A percentile compares a stretch with the other conserved stretches of the same genome.
phyloP scores from a whole-genome alignment of 2,329 filamentous ascomycete genomes.

The Furcasterigmium sp. region DNA sequence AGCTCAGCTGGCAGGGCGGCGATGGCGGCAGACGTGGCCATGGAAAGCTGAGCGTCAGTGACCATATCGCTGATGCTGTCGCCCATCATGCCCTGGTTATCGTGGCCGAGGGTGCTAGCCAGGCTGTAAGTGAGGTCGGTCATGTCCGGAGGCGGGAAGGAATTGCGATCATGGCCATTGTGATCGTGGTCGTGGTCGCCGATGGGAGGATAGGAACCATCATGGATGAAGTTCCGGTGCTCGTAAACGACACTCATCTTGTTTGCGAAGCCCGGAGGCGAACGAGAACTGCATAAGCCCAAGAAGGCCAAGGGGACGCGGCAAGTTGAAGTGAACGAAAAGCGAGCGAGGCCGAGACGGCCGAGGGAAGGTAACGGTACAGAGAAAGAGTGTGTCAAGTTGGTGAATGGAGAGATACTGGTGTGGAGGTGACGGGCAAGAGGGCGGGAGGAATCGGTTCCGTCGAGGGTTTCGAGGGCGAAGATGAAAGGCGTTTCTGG shows the following conservation, averaged over 20 bases:
- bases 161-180: constrained; percentile 18
- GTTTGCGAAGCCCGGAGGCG: constrained; percentile 2
- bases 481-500: not conserved
- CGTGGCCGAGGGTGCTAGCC: constrained; percentile 29
- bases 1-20: constrained; percentile 25
- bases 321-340: not conserved
- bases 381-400: not conserved
- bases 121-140: constrained; percentile 38
- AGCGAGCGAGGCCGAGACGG: too few species aligned
- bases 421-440: not conserved
- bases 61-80: constrained; percentile 27
- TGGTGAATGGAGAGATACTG: too few species aligned
- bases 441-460: constrained; percentile 12
- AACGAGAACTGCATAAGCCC: not conserved
- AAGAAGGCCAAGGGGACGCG: not conserved
- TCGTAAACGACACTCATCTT: constrained; percentile 50
- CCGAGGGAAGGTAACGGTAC: too few species aligned
- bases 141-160: constrained; percentile 30
- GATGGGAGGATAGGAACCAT: constrained; percentile 41
- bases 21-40: constrained; percentile 19
- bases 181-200: constrained; percentile 34
- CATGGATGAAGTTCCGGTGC: constrained; percentile 41
- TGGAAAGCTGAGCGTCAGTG: constrained; percentile 34
- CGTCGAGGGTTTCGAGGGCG: constrained; percentile 1
- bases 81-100: constrained; percentile 29